Evolutionary conservation across 2,329 filamentous ascomycete species (phyloP).

Genomic region (Penicillium verrucosum): DNA sequence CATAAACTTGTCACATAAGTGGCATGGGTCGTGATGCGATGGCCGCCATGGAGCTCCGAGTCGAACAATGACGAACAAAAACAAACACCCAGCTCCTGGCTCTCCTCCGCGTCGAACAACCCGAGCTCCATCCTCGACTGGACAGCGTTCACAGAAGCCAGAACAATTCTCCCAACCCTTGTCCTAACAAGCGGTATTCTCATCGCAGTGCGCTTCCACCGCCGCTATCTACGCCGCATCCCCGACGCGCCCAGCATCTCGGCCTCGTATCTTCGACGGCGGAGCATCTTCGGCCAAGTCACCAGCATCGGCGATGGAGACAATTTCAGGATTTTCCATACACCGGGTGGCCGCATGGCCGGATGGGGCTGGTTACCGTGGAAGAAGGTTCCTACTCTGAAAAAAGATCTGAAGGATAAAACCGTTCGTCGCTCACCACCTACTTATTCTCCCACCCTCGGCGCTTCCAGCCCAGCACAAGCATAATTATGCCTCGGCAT

Average conservation of each 20-base stretch:
- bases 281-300: constrained; percentile 78
- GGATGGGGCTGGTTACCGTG: constrained; percentile 89
- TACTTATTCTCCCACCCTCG: background rate
- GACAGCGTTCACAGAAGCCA: constrained; percentile 36
- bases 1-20: constrained; percentile 10
- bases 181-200: constrained; percentile 41
- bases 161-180: constrained; percentile 37
- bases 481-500: background rate
- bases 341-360: constrained; percentile 77
- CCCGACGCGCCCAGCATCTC: constrained; percentile 73
- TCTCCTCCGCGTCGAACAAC: constrained; percentile 23
- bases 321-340: constrained; percentile 92
- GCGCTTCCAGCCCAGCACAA: too few species aligned
- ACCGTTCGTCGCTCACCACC: constrained; percentile 58
- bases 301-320: constrained; percentile 96
- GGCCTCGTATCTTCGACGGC: constrained; percentile 68
- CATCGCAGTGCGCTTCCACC: constrained; percentile 35
- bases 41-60: constrained; percentile 48
- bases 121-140: constrained; percentile 46
- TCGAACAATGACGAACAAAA: constrained; percentile 25
- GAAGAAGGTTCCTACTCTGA: constrained; percentile 66
- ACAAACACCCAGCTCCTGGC: constrained; percentile 12
- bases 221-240: constrained; percentile 72
- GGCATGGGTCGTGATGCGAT: constrained; percentile 46
- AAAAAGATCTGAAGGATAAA: constrained; percentile 67